phyloP scores from a whole-genome alignment of 2,329 filamentous ascomycete genomes.

The Fusarium hainanense region DNA sequence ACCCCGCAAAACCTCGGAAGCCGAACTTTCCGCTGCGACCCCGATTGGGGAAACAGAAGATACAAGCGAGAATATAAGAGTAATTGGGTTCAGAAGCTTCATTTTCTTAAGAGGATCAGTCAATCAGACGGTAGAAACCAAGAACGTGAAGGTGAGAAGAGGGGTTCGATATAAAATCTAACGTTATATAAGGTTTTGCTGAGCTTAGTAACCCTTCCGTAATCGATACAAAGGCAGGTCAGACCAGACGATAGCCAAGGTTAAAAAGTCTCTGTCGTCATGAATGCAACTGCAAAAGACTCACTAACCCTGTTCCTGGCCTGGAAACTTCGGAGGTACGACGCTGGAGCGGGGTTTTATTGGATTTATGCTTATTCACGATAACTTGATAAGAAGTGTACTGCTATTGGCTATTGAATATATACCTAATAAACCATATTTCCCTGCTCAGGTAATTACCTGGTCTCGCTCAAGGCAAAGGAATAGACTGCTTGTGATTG shows the following conservation, averaged over 20 bases:
- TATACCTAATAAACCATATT: neutral
- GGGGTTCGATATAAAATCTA: neutral
- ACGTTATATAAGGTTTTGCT: neutral
- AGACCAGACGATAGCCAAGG: neutral
- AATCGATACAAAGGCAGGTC: neutral
- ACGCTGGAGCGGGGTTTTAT: neutral
- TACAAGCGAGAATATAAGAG: conserved; percentile 1
- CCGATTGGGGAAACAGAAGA: neutral
- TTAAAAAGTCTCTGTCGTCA: neutral
- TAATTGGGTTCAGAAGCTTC: conserved; percentile 14
- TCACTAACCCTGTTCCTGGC: neutral
- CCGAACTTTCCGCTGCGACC: neutral
- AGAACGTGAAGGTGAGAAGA: neutral
- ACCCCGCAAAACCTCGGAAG: neutral
- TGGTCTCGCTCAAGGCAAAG: conserved; percentile 1
- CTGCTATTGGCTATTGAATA: neutral
- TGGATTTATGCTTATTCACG: conserved; percentile 6
- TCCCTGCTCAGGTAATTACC: no score
- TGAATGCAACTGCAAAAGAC: neutral
- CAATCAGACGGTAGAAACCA: no score
- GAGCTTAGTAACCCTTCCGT: neutral
- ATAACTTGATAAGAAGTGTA: neutral
- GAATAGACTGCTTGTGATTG: conserved; percentile 40
- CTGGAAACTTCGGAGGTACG: neutral
- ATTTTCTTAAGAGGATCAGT: neutral